These are phyloP conservation scores for Acanthamoeba royreba DNA, from an alignment of 208 protist species.

Conservation along the genomic window DNA sequence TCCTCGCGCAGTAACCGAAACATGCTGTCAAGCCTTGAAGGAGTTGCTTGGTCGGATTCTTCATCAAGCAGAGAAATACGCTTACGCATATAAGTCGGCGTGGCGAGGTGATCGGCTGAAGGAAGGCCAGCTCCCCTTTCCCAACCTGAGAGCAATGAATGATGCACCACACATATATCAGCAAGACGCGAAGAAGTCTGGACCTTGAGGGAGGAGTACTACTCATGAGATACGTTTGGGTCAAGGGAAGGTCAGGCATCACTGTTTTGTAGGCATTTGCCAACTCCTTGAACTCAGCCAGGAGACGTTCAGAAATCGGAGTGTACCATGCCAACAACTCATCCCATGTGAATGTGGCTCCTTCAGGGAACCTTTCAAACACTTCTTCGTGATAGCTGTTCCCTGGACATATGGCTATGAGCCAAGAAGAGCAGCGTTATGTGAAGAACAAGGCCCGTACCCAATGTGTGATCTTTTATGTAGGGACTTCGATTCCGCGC, in stretches of 20 bases:
- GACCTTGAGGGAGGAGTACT: no score
- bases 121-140: no score
- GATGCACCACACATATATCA: no score
- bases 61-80: neutral
- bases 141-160: no score
- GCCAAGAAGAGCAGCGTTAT: neutral
- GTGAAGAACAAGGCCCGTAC: neutral
- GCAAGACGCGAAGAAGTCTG: no score
- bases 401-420: neutral
- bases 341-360: neutral
- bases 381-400: neutral
- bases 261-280: neutral
- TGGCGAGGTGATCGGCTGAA: neutral
- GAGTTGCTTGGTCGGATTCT: neutral
- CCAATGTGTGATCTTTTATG: neutral
- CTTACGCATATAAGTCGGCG: neutral
- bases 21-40: neutral
- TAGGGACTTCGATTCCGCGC: neutral
- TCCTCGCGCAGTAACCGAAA: neutral
- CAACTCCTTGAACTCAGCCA: neutral
- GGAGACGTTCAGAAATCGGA: neutral
- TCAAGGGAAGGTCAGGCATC: no score
- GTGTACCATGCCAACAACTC: neutral
- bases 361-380: neutral
- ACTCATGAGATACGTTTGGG: no score